Conservation (phyloP, 257 asterid genomes). For the Ballota nigra region DNA sequence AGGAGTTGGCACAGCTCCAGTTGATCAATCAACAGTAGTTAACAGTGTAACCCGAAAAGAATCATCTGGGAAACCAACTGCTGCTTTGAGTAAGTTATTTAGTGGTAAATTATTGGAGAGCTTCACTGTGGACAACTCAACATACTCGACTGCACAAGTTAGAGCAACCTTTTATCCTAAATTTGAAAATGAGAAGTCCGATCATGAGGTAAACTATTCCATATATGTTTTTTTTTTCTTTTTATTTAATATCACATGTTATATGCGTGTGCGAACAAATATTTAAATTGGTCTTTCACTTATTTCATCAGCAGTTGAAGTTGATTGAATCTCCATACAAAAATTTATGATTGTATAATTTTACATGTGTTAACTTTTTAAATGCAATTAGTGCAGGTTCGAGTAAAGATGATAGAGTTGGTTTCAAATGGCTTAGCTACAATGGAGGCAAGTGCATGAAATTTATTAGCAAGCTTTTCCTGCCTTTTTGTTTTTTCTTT, state of each 20-base stretch:
- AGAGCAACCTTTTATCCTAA: slow-evolving; percentile 97
- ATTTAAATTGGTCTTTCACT: neutral
- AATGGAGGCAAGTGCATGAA: slow-evolving; percentile 61
- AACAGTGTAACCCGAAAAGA: slow-evolving; percentile 33
- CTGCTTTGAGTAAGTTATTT: slow-evolving; percentile 50
- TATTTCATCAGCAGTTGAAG: slow-evolving; percentile 14
- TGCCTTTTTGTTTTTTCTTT: neutral
- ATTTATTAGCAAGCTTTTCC: slow-evolving; percentile 15
- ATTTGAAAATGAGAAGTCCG: slow-evolving; percentile 97
- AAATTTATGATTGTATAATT: slow-evolving; percentile 11
- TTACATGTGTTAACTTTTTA: slow-evolving; percentile 14
- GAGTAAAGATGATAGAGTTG: slow-evolving; percentile 91
- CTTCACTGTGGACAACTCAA: slow-evolving; percentile 68
- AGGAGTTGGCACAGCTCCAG: slow-evolving; percentile 36
- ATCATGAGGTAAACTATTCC: slow-evolving; percentile 69
- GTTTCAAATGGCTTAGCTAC: slow-evolving; percentile 84
- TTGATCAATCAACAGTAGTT: slow-evolving; percentile 17
- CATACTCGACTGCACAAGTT: slow-evolving; percentile 69
- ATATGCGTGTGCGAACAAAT: neutral
- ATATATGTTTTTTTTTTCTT: neutral
- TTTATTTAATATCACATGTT: slow-evolving; percentile 9
- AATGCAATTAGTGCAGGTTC: slow-evolving; percentile 45
- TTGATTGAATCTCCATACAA: slow-evolving; percentile 9
- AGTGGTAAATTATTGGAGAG: slow-evolving; percentile 57
- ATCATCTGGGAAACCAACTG: slow-evolving; percentile 38